phyloP scores from a whole-genome alignment of 495 filamentous ascomycete species.

The Hypomontagnella submonticulosa region DNA sequence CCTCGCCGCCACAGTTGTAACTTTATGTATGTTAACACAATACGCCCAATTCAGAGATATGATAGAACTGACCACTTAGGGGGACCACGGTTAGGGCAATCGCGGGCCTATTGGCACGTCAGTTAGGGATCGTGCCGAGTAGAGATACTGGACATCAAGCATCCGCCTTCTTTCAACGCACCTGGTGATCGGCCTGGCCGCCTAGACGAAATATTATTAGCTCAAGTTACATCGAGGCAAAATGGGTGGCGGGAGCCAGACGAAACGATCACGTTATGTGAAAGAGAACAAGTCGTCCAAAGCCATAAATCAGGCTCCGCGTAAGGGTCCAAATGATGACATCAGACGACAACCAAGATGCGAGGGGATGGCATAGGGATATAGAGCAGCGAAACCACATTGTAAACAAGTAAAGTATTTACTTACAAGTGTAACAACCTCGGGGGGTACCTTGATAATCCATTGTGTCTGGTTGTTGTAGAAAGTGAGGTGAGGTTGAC shows the following conservation, averaged over 20 bases:
- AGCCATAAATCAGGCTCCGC: neutral
- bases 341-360: neutral
- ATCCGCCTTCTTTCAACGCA: constrained; percentile 45
- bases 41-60: neutral
- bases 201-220: constrained; percentile 58
- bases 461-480: constrained; percentile 45
- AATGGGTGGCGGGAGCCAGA: too few species aligned
- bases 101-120: constrained; percentile 73
- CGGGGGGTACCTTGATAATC: constrained; percentile 52
- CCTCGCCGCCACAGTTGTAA: constrained; percentile 71
- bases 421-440: constrained; percentile 64
- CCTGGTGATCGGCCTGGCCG: constrained; percentile 62
- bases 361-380: constrained; percentile 15
- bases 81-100: constrained; percentile 93
- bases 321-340: too few species aligned
- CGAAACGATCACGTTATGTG: neutral
- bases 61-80: constrained; percentile 80
- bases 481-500: neutral
- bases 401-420: neutral
- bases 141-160: neutral
- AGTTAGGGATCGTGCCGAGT: constrained; percentile 16
- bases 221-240: constrained; percentile 52
- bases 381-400: neutral
- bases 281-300: neutral
- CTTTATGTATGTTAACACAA: constrained; percentile 37